Percentiles rank a stretch among this genome's conserved stretches.
Evolutionary conservation across 345 rosid species (phyloP).

Genomic region (Camelina hispida): DNA sequence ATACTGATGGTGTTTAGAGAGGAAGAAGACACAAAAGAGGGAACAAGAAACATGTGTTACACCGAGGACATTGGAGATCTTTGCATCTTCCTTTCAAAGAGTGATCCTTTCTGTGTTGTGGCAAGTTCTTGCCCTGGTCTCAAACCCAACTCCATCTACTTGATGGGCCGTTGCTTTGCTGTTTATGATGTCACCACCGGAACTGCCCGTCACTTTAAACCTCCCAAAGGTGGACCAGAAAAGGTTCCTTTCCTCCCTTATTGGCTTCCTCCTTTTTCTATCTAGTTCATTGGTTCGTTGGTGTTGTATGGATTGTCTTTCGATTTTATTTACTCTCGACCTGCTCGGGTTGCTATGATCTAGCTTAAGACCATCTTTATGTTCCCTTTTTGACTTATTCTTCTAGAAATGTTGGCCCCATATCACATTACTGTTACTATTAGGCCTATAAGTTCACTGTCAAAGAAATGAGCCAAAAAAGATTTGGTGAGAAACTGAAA

Average conservation of each 20-base stretch:
- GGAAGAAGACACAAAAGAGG: not conserved
- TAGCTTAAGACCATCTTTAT: not conserved
- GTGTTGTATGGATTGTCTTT: not conserved
- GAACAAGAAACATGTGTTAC: not conserved
- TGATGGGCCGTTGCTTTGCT: slow-evolving; percentile 15
- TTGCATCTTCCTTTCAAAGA: slow-evolving; percentile 2
- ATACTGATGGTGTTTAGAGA: slow-evolving; percentile 24
- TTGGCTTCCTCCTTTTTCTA: not conserved
- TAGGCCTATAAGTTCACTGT: too few species aligned
- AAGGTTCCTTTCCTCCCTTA: not conserved
- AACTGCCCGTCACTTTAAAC: not conserved
- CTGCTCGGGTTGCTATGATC: not conserved
- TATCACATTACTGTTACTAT: not conserved
- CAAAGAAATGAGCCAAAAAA: too few species aligned
- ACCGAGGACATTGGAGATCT: slow-evolving; percentile 22
- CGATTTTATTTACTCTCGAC: not conserved
- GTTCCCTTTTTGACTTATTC: not conserved
- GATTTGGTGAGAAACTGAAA: too few species aligned
- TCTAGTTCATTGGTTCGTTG: not conserved
- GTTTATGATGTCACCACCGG: not conserved
- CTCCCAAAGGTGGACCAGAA: not conserved
- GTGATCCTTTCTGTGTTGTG: slow-evolving; percentile 4
- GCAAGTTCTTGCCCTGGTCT: slow-evolving; percentile 19
- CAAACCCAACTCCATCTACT: slow-evolving; percentile 17
- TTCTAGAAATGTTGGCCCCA: not conserved